Evolutionary conservation across 2,329 filamentous ascomycete genomes (phyloP).

Genomic region (Pseudogymnoascus sp.): DNA sequence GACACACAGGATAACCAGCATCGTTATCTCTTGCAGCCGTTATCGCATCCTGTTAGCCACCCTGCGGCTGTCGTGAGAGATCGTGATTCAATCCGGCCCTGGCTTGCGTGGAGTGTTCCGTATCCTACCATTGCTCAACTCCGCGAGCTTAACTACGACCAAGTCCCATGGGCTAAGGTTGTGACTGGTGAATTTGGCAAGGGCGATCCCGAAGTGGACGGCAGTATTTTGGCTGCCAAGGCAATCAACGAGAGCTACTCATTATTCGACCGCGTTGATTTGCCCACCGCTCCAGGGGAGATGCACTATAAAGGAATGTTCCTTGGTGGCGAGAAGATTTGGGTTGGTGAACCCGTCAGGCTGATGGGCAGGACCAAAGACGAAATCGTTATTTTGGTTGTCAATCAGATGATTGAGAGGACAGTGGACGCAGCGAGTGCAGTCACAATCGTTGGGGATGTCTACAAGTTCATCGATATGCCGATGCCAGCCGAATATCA

Average conservation of each 20-base stretch:
- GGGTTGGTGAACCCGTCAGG: conserved; percentile 53
- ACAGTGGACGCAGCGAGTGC: conserved; percentile 19
- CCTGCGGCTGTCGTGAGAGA: conserved; percentile 38
- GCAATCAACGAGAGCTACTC: conserved; percentile 50
- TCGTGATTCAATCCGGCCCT: conserved; percentile 43
- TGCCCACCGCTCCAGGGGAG: conserved; percentile 34
- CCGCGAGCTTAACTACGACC: conserved; percentile 39
- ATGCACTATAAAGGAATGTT: conserved; percentile 48
- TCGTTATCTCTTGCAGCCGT: conserved; percentile 43
- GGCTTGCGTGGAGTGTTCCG: conserved; percentile 53
- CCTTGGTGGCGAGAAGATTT: conserved; percentile 54
- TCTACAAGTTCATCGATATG: conserved; percentile 43
- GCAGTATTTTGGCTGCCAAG: conserved; percentile 51
- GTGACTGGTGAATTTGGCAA: conserved; percentile 34
- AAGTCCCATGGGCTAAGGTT: conserved; percentile 45
- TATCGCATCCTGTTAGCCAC: conserved; percentile 40
- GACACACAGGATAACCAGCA: conserved; percentile 32
- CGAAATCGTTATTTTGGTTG: conserved; percentile 42
- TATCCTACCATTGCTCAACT: conserved; percentile 41
- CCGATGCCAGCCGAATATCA: conserved; percentile 29
- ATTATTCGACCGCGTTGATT: conserved; percentile 42
- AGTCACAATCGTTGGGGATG: conserved; percentile 42
- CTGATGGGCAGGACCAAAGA: conserved; percentile 37
- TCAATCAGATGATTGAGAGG: conserved; percentile 33
- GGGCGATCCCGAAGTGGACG: conserved; percentile 48